Percentiles rank a stretch among this genome's conserved stretches.
Evolutionary conservation across 2,329 filamentous ascomycete species (phyloP).

Genomic region (Zasmidium citrigriseum): DNA sequence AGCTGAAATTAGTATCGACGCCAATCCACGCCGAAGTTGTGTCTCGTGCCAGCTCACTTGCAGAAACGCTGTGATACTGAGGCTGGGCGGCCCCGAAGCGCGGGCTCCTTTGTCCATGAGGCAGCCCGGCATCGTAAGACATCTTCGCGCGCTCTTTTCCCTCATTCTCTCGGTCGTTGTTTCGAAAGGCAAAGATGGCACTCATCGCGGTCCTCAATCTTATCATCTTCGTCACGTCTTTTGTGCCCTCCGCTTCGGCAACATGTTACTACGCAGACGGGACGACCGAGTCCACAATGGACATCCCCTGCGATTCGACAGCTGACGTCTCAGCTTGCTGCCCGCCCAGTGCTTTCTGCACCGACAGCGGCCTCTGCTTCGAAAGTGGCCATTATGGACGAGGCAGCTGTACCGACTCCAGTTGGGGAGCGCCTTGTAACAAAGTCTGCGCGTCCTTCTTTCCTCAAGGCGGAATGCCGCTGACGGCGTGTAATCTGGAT

Average conservation of each 20-base stretch:
- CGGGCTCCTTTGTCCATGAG: no score
- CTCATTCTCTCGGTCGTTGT: no score
- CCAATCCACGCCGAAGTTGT: no score
- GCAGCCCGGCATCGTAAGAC: no score
- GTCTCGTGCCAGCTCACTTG: no score
- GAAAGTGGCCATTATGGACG: not conserved
- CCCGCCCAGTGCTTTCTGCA: not conserved
- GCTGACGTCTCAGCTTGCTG: not conserved
- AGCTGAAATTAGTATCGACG: no score
- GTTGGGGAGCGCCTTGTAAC: not conserved
- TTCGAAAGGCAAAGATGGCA: no score
- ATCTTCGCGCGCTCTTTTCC: no score
- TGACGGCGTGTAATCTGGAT: not conserved
- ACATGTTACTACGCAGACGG: not conserved
- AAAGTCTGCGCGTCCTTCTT: not conserved
- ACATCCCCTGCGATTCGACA: not conserved
- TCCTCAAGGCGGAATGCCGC: not conserved
- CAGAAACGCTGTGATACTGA: no score
- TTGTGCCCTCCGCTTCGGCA: not conserved
- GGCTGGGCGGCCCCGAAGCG: no score
- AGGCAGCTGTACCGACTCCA: not conserved
- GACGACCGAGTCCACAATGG: not conserved
- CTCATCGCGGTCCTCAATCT: no score
- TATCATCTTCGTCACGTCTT: not conserved
- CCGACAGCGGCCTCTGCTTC: not conserved